Evolutionary conservation across 75 land plant species (phyloP), one percentile per base, ranked within the genome.

Genomic region (Picea glauca): DNA sequence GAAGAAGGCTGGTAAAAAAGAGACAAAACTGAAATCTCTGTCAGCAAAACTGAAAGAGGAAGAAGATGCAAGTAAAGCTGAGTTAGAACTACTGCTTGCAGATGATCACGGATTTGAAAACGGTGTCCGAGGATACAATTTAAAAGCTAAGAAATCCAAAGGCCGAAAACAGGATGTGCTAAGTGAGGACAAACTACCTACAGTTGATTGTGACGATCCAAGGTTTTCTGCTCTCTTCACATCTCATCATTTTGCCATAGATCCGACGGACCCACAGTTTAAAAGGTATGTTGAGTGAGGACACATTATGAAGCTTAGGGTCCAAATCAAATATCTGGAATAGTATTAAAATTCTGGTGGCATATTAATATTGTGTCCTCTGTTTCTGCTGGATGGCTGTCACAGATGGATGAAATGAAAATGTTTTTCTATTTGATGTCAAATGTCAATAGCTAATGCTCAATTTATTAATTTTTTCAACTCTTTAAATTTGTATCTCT

Each of bases 221-320:
- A 85, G 98, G 30, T 95, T 95, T 78, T 81, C 91, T 38, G 78
- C 86, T 43, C 82, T 91, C 31, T 91, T 91, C 59, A 87, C 78
- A 26, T 84, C 85, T 54, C 98, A 86, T 79, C 87, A 79, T 43
- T 95, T 84, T 83, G 96, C 98, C 31, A 66, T 95, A 78, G 98
- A 95, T 81, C 98, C 98, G 20, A 93, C 96, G 5, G 89, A 95
- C 79, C 94, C 98, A 17, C 94, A 91, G 81, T 95, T 85, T 78
- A 90, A 90, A 80, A 91, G 95, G 94, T 95, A 88, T 70, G 65
- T 76, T n/a, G n/a, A n/a, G n/a, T 9, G 58, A 56, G 61, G 38
- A 23, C 30, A 15, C 30, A 23, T 58, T 30, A 38, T 18, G 54
- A 64, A 58, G 76, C 32, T 26, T 40, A 3, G 54, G 7, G 1